Conservation (phyloP, 441 rosid species). For the Gossypium schwendimanii region DNA sequence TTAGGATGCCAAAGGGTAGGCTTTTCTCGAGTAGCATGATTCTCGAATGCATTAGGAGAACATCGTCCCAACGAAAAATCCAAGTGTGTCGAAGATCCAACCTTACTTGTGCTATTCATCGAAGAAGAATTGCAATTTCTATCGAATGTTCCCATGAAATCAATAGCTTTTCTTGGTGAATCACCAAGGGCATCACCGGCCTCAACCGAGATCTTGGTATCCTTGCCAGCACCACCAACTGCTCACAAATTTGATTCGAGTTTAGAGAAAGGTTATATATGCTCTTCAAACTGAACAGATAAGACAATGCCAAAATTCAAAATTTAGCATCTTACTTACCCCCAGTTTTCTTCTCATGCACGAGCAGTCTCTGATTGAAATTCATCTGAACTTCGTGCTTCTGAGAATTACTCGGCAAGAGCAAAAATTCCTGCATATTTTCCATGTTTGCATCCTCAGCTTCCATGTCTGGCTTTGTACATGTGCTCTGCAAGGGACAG, state of each 20-base stretch:
- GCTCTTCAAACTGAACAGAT: neutral
- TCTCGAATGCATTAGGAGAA: constrained; percentile 29
- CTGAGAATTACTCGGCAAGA: constrained; percentile 22
- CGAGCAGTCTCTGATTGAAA: constrained; percentile 21
- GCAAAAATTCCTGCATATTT: constrained; percentile 21
- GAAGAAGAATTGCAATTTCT: constrained; percentile 25
- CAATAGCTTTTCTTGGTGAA: constrained; percentile 50
- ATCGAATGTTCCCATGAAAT: constrained; percentile 61
- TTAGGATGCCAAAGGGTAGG: constrained; percentile 51
- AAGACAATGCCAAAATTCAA: neutral
- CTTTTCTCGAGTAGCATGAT: constrained; percentile 37
- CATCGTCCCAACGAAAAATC: constrained; percentile 68
- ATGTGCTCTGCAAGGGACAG: constrained; percentile 67
- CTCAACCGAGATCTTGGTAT: constrained; percentile 18
- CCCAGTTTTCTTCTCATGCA: constrained; percentile 23
- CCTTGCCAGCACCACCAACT: constrained; percentile 9
- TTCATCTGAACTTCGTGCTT: constrained; percentile 16
- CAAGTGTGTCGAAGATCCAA: constrained; percentile 45
- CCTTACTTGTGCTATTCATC: constrained; percentile 20
- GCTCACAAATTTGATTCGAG: constrained; percentile 17
- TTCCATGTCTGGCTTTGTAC: constrained; percentile 64
- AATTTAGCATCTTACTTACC: constrained; percentile 32
- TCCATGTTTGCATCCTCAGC: constrained; percentile 43
- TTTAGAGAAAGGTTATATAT: constrained; percentile 11
- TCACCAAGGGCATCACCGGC: constrained; percentile 17